Conservation (phyloP, 1,284 basidiomycete genomes). For the Ustilago loliicola region DNA sequence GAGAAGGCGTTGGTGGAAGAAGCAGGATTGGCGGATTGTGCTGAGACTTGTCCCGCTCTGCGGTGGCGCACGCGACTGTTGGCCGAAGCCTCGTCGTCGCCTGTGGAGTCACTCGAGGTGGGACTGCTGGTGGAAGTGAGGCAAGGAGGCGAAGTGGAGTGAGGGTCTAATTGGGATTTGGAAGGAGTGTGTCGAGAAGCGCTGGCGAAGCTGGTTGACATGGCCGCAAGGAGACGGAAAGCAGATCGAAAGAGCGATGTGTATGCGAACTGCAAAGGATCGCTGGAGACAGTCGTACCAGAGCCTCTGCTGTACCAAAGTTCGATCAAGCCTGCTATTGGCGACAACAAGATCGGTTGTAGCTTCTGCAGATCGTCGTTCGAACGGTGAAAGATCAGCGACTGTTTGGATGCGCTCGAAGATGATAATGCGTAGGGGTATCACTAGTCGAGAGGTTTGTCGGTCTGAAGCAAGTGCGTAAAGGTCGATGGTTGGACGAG, state of each 20-base stretch:
- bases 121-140: conserved; percentile 49
- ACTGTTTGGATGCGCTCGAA: no score
- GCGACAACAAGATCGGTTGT: no score
- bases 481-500: background rate
- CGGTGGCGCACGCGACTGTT: conserved; percentile 21
- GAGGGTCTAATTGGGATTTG: conserved; percentile 8
- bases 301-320: background rate
- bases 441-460: no score
- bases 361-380: no score
- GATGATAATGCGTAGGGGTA: no score
- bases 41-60: conserved; percentile 14
- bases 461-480: no score
- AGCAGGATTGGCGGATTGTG: conserved; percentile 4
- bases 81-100: conserved; percentile 38
- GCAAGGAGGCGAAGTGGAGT: conserved; percentile 43
- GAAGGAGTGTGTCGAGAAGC: conserved; percentile 16
- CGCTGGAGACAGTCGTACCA: background rate
- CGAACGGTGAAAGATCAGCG: no score
- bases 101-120: conserved; percentile 49
- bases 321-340: no score
- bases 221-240: conserved; percentile 15
- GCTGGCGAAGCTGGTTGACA: conserved; percentile 39
- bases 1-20: conserved; percentile 18
- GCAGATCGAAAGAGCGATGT: background rate
- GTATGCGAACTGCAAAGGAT: no score